Conservation (phyloP, 176 grass and related monocot genomes). For the Alloteropsis semialata region DNA sequence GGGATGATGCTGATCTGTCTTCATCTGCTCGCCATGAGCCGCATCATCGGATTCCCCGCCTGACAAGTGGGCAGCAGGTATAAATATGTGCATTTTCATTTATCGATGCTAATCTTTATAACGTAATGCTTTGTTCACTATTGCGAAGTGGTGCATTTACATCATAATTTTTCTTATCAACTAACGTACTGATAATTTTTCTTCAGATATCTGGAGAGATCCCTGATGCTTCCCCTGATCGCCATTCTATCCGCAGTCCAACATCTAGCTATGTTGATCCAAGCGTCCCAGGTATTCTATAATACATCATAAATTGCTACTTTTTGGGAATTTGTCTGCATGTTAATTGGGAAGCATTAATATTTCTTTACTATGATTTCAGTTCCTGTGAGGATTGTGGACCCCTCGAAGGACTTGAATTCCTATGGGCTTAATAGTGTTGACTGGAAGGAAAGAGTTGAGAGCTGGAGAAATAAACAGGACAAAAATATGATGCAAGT, state of each 20-base stretch:
- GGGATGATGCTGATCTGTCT: constrained; percentile 76
- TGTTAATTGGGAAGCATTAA: background rate
- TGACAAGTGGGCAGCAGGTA: constrained; percentile 93
- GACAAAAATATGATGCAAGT: constrained; percentile 93
- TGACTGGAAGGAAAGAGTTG: constrained; percentile 99
- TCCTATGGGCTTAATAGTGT: constrained; percentile 80
- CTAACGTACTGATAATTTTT: constrained; percentile 12
- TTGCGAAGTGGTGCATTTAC: background rate
- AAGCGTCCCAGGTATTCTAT: constrained; percentile 78
- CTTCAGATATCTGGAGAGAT: constrained; percentile 83
- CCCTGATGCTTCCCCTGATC: constrained; percentile 90
- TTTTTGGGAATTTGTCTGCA: background rate
- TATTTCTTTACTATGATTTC: constrained; percentile 41
- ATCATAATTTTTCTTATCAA: background rate
- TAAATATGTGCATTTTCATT: background rate
- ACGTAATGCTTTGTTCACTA: background rate
- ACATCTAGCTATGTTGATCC: constrained; percentile 93
- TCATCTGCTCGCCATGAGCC: constrained; percentile 82
- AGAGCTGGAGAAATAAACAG: constrained; percentile 93
- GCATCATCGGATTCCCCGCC: constrained; percentile 77
- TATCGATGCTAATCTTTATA: background rate
- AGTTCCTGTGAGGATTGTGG: constrained; percentile 99
- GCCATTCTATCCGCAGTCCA: constrained; percentile 91
- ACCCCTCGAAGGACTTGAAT: constrained; percentile 96
- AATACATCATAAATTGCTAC: background rate